Base-by-base conservation (phyloP, 148 eudicot genomes). In the Rhododendron griersonianum region DNA sequence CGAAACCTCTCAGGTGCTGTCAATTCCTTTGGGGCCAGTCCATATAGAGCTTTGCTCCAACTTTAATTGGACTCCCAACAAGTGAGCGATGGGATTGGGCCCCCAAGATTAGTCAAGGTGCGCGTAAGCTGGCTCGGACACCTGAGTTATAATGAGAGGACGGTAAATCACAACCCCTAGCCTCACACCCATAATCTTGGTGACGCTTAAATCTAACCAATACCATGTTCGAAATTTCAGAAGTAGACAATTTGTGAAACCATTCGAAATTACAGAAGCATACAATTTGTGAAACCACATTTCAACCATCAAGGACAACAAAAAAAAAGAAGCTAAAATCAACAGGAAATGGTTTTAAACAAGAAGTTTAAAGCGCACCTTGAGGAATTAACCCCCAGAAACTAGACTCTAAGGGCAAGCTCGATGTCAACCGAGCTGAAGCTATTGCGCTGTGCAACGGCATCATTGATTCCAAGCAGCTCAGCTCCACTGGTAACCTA, bases 381-480 rank as follows among this genome's bases (percentile, higher is more conserved):
- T 84, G 86, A 77, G 86, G 86, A 77, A 84, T 55, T 75, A 84
- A 55, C 76, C 86, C 86, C 86, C 86, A 76, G 25, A 35, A 75
- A 80, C 78, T 39, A 57, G 86, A 35, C 81, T 84, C 86, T 4
- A 84, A 55, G 61, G 86, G 59, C 86, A 84, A 84, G 73, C 86
- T 76, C 16, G 86, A 84, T 11, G 19, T 76, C 73, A 84, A 53
- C 7, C 86, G 69, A 84, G 86, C 69, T 7, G 86, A 84, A 51
- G 86, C 86, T 33, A 84, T 84, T 23, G 86, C 86, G 9, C 86
- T 84, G 86, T 84, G 86, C 86, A 84, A 76, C 47, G 86, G 86
- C 86, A 84, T 84, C 81, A 84, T 84, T 39, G 86, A 84, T 33
- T 76, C 86, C 86, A 84, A 53, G 86, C 86, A 75, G 86, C 86